These are phyloP conservation scores for Fagopyrum homotropicum DNA, from an alignment of 148 eudicot species.

Conservation along the genomic window DNA sequence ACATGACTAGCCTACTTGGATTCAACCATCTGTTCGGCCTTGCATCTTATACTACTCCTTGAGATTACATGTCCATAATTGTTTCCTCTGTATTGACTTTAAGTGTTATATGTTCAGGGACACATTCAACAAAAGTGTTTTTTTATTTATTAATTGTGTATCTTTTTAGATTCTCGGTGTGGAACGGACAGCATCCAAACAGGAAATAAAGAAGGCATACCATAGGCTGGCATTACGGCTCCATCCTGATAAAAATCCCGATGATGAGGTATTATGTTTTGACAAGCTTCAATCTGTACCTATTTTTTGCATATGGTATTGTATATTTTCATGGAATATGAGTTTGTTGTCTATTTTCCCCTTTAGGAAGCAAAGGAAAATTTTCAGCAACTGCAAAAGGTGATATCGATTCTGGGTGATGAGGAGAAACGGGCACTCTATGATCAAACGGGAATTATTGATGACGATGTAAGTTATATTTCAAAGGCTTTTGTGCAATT, in stretches of 20 bases:
- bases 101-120: not conserved
- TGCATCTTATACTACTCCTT: not conserved
- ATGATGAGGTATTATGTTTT: slow-evolving; percentile 56
- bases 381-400: slow-evolving; percentile 94
- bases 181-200: slow-evolving; percentile 66
- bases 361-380: slow-evolving; percentile 84
- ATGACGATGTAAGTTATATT: slow-evolving; percentile 78
- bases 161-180: slow-evolving; percentile 73
- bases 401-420: slow-evolving; percentile 88
- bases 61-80: not conserved
- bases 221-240: slow-evolving; percentile 83
- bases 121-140: not conserved
- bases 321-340: not conserved
- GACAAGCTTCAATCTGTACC: not conserved
- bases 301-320: not conserved
- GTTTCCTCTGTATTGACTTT: not conserved
- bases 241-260: slow-evolving; percentile 98
- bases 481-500: not conserved
- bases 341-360: not conserved
- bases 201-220: slow-evolving; percentile 87
- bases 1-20: not conserved
- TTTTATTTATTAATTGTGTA: not conserved
- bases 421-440: slow-evolving; percentile 89
- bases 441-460: slow-evolving; percentile 91
- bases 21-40: not conserved